Evolutionary conservation across 768 basidiomycete genomes (phyloP).

Genomic region (Tricholomella constricta): DNA sequence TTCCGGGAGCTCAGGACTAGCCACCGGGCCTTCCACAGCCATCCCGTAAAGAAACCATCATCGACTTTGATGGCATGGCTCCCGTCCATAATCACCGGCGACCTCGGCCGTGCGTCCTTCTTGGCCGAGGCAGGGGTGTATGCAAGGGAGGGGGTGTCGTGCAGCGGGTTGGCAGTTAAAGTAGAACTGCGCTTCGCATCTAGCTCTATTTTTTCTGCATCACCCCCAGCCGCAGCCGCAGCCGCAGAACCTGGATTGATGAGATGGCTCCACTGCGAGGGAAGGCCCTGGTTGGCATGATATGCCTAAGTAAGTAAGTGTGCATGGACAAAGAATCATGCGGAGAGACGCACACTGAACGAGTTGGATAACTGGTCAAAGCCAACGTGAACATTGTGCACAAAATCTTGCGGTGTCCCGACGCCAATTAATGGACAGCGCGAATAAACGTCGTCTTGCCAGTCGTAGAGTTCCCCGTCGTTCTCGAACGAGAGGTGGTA

Average conservation of each 20-base stretch:
- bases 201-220: conserved; percentile 6
- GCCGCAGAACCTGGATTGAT: conserved; percentile 2
- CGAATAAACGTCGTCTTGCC: conserved; percentile 47
- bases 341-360: conserved; percentile 28
- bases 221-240: background rate
- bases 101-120: conserved; percentile 11
- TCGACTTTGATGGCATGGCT: conserved; percentile 74
- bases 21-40: conserved; percentile 79
- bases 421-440: conserved; percentile 38
- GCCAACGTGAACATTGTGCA: conserved; percentile 43
- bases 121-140: conserved; percentile 11
- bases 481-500: conserved; percentile 39
- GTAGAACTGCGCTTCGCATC: conserved; percentile 4
- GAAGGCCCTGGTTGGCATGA: conserved; percentile 12
- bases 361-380: conserved; percentile 29
- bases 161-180: background rate
- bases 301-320: background rate
- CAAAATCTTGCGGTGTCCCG: conserved; percentile 38
- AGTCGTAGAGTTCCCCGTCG: conserved; percentile 45
- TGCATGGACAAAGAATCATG: background rate
- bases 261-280: conserved; percentile 17
- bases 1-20: conserved; percentile 67
- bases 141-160: conserved; percentile 15
- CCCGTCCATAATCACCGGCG: conserved; percentile 53
- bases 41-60: conserved; percentile 68